Evolutionary conservation across 108 stramenopile genomes (phyloP), one percentile per base, ranked within the genome.

Genomic region (Skeletonema menzelii): DNA sequence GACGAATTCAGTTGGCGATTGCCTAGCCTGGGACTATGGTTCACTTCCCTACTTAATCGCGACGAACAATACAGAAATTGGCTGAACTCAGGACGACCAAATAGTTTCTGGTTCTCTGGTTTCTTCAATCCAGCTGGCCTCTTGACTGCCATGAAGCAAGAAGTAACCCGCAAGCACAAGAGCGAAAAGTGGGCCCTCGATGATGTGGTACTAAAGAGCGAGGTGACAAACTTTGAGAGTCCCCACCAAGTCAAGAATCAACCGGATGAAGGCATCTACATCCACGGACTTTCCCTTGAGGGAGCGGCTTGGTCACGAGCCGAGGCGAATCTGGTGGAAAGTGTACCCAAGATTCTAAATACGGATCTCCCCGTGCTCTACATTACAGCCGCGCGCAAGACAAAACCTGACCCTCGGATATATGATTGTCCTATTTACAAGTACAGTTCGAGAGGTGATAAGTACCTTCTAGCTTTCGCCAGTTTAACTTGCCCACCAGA

Each of bases 91-190:
- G 90, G 91, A 5, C 73, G 86, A 27, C 90, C 93, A 27, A 87
- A 80, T 53, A 84, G 77, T 40, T 97, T 84, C 75, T 95, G 94
- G 95, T 63, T 97, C 24, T 88, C 94, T 5, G 93, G 94, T 5
- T 95, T 95, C 75, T 95, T 93, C 72, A 95, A 97, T 63, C 94
- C 94, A 15, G 84, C 92, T 58, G 96, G 93, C 6, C 87, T 88
- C 70, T 66, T 97, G 26, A 97, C 96, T 27, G 93, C 93, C 3
- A 95, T 94, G 91, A 94, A 95, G 76, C 96, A 97, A 75, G 95
- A 93, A 72, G 95, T 97, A 3, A 88, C 90, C 5, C 72, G 93
- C 11, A 86, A 87, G 34, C 92, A 96, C 76, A 90, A 89, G 70
- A 77, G 73, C 12, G 84, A 91, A 13, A 91, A 90, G 62, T 97